A percentile compares a stretch with the other conserved stretches of the same genome.
phyloP scores from a whole-genome alignment of 805 yeast species.

The Kodamaea sagamina region DNA sequence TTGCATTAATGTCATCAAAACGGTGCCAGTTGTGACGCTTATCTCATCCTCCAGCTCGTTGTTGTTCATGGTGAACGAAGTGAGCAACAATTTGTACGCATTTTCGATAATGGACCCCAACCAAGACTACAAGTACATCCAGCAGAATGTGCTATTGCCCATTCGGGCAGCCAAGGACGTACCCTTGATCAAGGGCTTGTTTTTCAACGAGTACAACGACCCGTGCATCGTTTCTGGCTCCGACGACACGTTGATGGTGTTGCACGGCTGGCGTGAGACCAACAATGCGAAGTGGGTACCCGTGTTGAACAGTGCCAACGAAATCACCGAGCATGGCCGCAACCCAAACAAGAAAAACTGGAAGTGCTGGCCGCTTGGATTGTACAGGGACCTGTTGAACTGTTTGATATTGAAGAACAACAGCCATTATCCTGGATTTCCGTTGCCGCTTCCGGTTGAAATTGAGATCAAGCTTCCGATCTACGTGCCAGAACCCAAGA shows the following conservation, averaged over 20 bases:
- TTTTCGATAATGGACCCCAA: conserved; percentile 52
- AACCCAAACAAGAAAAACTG: conserved; percentile 53
- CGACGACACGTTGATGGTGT: conserved; percentile 68
- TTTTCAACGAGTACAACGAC: conserved; percentile 86
- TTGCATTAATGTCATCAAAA: conserved; percentile 66
- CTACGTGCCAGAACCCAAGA: conserved; percentile 24
- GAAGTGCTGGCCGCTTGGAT: conserved; percentile 86
- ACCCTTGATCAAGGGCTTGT: conserved; percentile 62
- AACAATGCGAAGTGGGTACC: conserved; percentile 88
- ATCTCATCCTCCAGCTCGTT: conserved; percentile 61
- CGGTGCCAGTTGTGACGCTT: conserved; percentile 71
- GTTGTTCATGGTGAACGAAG: conserved; percentile 51
- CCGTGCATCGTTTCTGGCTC: conserved; percentile 80
- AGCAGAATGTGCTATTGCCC: conserved; percentile 43
- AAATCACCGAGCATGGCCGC: conserved; percentile 47
- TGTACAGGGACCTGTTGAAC: conserved; percentile 65
- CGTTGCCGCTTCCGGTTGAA: conserved; percentile 82
- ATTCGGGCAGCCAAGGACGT: conserved; percentile 21
- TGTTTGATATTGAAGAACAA: conserved; percentile 73
- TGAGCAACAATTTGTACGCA: conserved; percentile 34
- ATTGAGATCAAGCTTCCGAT: conserved; percentile 71
- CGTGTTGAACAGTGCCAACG: conserved; percentile 57
- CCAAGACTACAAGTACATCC: conserved; percentile 40
- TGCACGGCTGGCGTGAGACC: conserved; percentile 77
- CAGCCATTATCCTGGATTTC: conserved; percentile 70